Base-by-base conservation (phyloP, 2,329 filamentous ascomycete genomes). In the Monosporascus sp. region DNA sequence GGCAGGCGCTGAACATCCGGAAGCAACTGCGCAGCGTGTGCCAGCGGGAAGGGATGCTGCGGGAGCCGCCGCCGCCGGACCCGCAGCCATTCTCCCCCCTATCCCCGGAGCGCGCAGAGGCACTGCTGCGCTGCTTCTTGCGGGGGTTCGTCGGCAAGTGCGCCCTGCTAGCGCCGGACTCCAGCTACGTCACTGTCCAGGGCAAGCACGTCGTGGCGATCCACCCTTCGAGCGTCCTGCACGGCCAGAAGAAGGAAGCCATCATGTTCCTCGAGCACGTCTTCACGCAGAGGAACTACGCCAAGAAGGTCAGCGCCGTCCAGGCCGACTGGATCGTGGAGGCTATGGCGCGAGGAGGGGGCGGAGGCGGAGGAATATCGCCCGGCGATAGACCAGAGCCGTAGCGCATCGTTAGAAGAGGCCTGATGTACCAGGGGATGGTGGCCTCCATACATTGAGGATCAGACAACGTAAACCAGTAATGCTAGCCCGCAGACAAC, bases 221-320 rank as follows among this genome's bases (percentile, higher is more conserved):
- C 19, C 84, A 87, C 60, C 84, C 84, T 0, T 77, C 81, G 0
- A 87, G 84, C 58, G 80, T 84, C 0, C 60, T 87, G 48, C 81
- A 85, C 57, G 83, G 84, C 0, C 76, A 79, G 61, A 86, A 85
- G 68, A 78, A 76, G 62, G 83, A 86, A 67, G 83, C 83, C 4
- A 85, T 87, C 64, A 84, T 87, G 83, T 87, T 86, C 56, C 65
- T 87, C 9, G 84, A 87, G 58, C 81, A 87, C 58, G 82, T 87
- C 0, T 87, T 81, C 60, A 87, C 84, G 1, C 78, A 78, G 51
- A 85, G 84, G 69, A 86, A 82, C 61, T 87, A 86, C 55, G 84
- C 80, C 0, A 86, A 85, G 66, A 86, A 83, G 66, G 83, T 86
- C 55, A 85, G 81, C 67, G 77, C 76, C 1, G 77, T 86, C 17